These are phyloP conservation scores for Hapsidospora chrysogenum DNA, from an alignment of 495 filamentous ascomycete species.

Conservation along the genomic window DNA sequence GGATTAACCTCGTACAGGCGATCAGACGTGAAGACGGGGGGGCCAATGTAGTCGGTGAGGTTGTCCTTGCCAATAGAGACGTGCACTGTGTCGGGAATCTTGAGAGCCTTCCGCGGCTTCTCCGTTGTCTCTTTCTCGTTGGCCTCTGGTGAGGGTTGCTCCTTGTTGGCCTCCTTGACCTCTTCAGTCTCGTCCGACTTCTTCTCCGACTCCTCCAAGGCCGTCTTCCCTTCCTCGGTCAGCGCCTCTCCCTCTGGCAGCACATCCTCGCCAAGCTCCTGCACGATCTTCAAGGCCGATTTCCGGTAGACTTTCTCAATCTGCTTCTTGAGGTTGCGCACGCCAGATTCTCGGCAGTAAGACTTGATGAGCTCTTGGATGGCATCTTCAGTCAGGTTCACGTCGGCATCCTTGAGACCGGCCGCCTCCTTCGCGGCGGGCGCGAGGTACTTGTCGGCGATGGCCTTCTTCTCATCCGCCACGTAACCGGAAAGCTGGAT, in stretches of 20 bases:
- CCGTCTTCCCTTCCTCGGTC: slow-evolving; percentile 77
- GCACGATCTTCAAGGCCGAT: slow-evolving; percentile 89
- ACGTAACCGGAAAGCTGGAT: slow-evolving; percentile 96
- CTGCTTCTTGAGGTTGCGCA: slow-evolving; percentile 97
- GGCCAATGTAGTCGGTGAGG: slow-evolving; percentile 93
- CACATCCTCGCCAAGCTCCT: slow-evolving; percentile 78
- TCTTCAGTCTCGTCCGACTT: slow-evolving; percentile 16
- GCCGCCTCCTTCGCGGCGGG: slow-evolving; percentile 82
- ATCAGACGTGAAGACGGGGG: slow-evolving; percentile 88
- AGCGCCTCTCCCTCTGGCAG: slow-evolving; percentile 68
- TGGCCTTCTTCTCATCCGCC: slow-evolving; percentile 97
- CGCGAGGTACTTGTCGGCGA: slow-evolving; percentile 82
- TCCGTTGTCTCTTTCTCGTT: slow-evolving; percentile 29
- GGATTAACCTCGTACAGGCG: slow-evolving; percentile 89
- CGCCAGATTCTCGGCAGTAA: slow-evolving; percentile 92
- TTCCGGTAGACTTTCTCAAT: slow-evolving; percentile 99
- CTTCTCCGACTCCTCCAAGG: slow-evolving; percentile 52
- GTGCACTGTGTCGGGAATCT: slow-evolving; percentile 75
- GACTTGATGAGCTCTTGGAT: slow-evolving; percentile 96
- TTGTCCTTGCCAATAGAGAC: slow-evolving; percentile 80
- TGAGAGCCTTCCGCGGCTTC: slow-evolving; percentile 59
- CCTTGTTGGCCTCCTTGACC: slow-evolving; percentile 8
- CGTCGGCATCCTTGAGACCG: slow-evolving; percentile 80
- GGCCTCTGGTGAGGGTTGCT: slow-evolving; percentile 6
- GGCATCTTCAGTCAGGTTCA: slow-evolving; percentile 63